Conservation (phyloP, 192 early-diverging fungal species). For the Rhizophlyctis rosea region DNA sequence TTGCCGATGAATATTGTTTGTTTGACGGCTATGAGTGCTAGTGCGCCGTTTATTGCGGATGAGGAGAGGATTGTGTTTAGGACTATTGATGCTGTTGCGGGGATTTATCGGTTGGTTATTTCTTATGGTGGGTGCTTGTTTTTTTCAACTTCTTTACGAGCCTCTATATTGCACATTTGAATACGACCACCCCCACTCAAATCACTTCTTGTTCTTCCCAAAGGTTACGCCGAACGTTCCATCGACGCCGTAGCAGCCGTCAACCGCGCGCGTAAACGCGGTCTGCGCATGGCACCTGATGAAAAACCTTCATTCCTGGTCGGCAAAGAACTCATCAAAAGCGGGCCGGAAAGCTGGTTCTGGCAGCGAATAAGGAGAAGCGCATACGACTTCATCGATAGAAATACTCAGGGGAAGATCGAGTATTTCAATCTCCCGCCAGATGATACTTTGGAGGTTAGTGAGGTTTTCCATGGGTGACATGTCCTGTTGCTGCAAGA, state of each 20-base stretch:
- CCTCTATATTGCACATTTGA: not conserved
- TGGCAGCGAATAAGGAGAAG: constrained; percentile 9
- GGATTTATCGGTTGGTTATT: constrained; percentile 45
- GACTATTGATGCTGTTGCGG: constrained; percentile 37
- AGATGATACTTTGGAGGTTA: constrained; percentile 35
- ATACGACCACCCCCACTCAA: not conserved
- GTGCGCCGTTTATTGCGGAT: constrained; percentile 42
- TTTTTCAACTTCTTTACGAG: not conserved
- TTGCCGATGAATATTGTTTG: constrained; percentile 41
- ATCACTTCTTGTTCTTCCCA: constrained; percentile 6
- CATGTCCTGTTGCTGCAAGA: no score
- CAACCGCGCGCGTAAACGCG: constrained; percentile 35
- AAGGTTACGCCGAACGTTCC: constrained; percentile 41
- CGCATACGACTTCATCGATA: constrained; percentile 24
- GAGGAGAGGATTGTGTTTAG: constrained; percentile 41
- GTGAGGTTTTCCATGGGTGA: no score
- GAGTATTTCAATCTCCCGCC: constrained; percentile 43
- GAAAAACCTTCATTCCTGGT: constrained; percentile 37
- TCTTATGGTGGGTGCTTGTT: constrained; percentile 28
- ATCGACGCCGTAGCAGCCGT: constrained; percentile 36
- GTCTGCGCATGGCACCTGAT: constrained; percentile 28
- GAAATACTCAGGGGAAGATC: constrained; percentile 40
- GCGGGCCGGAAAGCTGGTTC: constrained; percentile 9
- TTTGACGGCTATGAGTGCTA: constrained; percentile 35
- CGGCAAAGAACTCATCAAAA: constrained; percentile 32